phyloP scores from a whole-genome alignment of 2,329 filamentous ascomycete species.

The Penicillium palitans region DNA sequence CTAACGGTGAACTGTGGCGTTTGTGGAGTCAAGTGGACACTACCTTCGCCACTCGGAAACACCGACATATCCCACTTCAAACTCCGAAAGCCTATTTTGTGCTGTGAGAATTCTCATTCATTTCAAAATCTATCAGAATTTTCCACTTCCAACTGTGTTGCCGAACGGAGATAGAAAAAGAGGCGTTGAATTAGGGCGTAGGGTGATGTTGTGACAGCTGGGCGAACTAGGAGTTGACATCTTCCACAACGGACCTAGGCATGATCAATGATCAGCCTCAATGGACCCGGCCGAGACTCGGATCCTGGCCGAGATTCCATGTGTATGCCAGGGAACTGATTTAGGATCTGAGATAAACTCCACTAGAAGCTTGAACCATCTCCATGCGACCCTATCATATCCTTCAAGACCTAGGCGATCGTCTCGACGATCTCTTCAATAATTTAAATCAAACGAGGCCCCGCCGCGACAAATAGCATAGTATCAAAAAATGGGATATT shows the following conservation, averaged over 20 bases:
- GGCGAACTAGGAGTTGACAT: constrained; percentile 12
- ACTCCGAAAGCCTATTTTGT: background rate
- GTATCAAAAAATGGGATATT: background rate
- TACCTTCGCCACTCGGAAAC: constrained; percentile 17
- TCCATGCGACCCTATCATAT: constrained; percentile 6
- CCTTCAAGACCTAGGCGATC: constrained; percentile 14
- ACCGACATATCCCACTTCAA: constrained; percentile 11
- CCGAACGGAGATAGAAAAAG: background rate
- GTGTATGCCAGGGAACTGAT: background rate
- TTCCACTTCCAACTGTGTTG: background rate
- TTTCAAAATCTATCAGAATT: background rate
- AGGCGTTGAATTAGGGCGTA: background rate
- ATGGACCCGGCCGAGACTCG: background rate
- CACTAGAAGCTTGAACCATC: constrained; percentile 17
- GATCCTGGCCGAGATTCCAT: constrained; percentile 7
- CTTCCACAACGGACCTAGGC: background rate
- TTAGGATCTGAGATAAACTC: constrained; percentile 8
- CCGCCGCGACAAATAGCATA: background rate
- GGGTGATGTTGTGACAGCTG: background rate
- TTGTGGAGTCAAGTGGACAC: constrained; percentile 10
- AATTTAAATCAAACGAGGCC: constrained; percentile 10
- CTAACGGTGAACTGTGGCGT: constrained; percentile 24
- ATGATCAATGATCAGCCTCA: constrained; percentile 19
- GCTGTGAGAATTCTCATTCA: background rate
- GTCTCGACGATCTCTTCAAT: constrained; percentile 20